Evolutionary conservation across 495 filamentous ascomycete species (phyloP).

Genomic region (Talaromyces wortmannii): DNA sequence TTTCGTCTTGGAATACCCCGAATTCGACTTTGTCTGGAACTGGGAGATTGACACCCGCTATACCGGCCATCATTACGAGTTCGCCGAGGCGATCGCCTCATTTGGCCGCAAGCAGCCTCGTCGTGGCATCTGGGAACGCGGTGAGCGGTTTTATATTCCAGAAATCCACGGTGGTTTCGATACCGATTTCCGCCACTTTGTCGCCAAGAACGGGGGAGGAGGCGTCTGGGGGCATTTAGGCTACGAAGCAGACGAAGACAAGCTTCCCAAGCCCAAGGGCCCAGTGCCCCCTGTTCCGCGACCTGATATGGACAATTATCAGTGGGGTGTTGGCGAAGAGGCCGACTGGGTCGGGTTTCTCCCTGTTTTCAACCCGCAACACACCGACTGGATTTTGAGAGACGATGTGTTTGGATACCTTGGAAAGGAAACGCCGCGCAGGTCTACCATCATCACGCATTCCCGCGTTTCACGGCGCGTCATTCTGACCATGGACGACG

Average conservation of each 20-base stretch:
- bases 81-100: slow-evolving; percentile 49
- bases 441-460: slow-evolving; percentile 61
- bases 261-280: slow-evolving; percentile 22
- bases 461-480: slow-evolving; percentile 54
- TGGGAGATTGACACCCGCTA: slow-evolving; percentile 69
- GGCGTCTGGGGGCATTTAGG: slow-evolving; percentile 56
- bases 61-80: slow-evolving; percentile 64
- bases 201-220: slow-evolving; percentile 26
- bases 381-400: slow-evolving; percentile 56
- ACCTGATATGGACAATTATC: slow-evolving; percentile 53
- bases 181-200: slow-evolving; percentile 45
- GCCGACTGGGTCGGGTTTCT: slow-evolving; percentile 67
- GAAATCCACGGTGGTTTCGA: slow-evolving; percentile 52
- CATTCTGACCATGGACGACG: slow-evolving; percentile 59
- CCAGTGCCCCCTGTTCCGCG: slow-evolving; percentile 47
- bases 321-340: slow-evolving; percentile 70
- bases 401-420: slow-evolving; percentile 36
- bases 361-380: slow-evolving; percentile 61
- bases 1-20: slow-evolving; percentile 60
- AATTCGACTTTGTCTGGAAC: slow-evolving; percentile 74
- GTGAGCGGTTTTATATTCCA: slow-evolving; percentile 65
- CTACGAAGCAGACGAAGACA: slow-evolving; percentile 22
- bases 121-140: slow-evolving; percentile 68
- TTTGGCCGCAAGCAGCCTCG: slow-evolving; percentile 60
- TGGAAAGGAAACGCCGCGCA: slow-evolving; percentile 46